Evolutionary conservation across 306 rosid genomes (phyloP).

Genomic region (Psophocarpus tetragonolobus): DNA sequence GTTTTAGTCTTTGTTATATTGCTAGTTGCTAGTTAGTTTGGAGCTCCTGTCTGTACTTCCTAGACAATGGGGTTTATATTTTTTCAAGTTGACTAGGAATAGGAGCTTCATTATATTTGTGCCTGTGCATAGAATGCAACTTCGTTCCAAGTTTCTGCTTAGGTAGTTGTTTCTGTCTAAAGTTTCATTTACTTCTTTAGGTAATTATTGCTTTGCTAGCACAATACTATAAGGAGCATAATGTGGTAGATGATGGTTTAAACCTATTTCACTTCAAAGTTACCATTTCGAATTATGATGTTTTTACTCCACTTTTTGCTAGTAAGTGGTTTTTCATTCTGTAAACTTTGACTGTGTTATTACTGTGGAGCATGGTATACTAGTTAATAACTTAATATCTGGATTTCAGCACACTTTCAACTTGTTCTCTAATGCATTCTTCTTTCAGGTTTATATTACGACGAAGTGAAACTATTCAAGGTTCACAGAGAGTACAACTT

Average conservation of each 20-base stretch:
- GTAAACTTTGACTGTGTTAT: conserved; percentile 7
- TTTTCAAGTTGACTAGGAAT: neutral
- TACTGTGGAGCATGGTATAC: conserved; percentile 10
- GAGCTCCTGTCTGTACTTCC: neutral
- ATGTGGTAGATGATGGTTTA: neutral
- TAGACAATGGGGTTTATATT: neutral
- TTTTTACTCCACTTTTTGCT: neutral
- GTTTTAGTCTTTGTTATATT: neutral
- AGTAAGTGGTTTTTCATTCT: neutral
- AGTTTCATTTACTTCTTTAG: neutral
- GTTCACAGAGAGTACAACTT: conserved; percentile 52
- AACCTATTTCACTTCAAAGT: neutral
- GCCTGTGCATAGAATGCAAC: neutral
- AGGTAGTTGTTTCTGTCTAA: conserved; percentile 17
- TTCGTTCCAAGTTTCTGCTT: neutral
- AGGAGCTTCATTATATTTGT: neutral
- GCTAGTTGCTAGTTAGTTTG: neutral
- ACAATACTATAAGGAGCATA: neutral
- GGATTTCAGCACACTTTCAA: neutral
- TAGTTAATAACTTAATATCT: conserved; percentile 2
- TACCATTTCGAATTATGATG: neutral
- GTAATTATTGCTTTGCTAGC: neutral
- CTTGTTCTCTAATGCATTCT: conserved; percentile 12
- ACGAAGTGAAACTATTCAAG: conserved; percentile 53
- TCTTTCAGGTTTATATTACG: conserved; percentile 49